Evolutionary conservation across 179 eudicot species (phyloP).

Genomic region (Camellia oleifera): DNA sequence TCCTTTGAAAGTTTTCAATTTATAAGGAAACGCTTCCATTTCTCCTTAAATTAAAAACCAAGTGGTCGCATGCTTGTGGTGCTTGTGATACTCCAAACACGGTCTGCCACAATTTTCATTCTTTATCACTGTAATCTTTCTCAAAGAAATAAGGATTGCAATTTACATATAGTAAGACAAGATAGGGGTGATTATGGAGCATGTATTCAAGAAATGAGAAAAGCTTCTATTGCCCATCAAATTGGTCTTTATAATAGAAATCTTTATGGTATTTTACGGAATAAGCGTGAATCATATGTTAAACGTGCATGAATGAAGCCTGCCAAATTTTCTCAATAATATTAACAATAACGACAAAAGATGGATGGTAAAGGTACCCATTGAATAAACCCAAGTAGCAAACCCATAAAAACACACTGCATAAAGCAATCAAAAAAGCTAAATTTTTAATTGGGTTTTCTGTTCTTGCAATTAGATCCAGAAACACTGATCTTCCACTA

Average conservation of each 20-base stretch:
- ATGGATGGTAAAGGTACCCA: not conserved
- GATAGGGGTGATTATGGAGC: not conserved
- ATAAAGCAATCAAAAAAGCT: not conserved
- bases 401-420: not conserved
- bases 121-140: not conserved
- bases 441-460: not conserved
- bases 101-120: not conserved
- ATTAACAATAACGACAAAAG: not conserved
- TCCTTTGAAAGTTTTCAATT: not conserved
- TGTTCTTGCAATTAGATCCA: not conserved
- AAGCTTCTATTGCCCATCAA: not conserved
- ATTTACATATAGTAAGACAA: not conserved
- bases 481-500: not conserved
- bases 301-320: not conserved
- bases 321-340: not conserved
- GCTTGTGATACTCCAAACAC: conserved; percentile 3
- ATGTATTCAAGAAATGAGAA: not conserved
- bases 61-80: not conserved
- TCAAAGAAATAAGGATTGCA: conserved; percentile 1
- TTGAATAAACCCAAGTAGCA: not conserved
- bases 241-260: not conserved
- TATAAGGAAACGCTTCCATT: not conserved
- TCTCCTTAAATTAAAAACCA: not conserved
- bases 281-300: not conserved
- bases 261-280: not conserved